Conservation (phyloP, 108 stramenopile species). For the Cyclotella sp. region DNA sequence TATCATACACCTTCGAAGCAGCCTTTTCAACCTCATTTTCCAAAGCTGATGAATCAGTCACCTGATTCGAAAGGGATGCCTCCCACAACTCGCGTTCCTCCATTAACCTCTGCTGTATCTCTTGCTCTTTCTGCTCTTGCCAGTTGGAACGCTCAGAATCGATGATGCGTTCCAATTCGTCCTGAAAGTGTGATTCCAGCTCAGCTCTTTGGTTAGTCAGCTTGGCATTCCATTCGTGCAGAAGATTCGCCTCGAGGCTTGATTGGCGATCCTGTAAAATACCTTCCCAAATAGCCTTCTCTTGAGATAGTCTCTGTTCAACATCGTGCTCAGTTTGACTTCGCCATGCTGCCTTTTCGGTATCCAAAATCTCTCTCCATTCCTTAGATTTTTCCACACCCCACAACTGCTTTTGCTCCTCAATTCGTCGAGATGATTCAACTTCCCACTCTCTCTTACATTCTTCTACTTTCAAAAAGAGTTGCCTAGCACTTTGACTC, state of each 20-base stretch:
- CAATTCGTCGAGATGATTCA: background rate
- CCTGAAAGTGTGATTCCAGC: conserved; percentile 15
- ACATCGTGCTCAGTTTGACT: conserved; percentile 19
- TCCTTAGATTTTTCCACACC: conserved; percentile 19
- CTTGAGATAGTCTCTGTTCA: conserved; percentile 4
- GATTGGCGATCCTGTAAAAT: conserved; percentile 5
- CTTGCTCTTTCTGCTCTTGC: conserved; percentile 43
- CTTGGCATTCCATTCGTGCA: conserved; percentile 36
- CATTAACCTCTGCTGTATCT: conserved; percentile 32
- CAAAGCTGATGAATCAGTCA: conserved; percentile 4
- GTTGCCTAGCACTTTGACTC: conserved; percentile 42
- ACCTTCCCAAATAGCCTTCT: conserved; percentile 19
- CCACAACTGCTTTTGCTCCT: conserved; percentile 38
- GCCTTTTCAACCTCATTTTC: conserved; percentile 44
- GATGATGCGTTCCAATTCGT: conserved; percentile 34
- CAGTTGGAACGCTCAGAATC: conserved; percentile 32
- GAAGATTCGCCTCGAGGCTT: conserved; percentile 13
- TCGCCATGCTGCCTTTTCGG: conserved; percentile 36
- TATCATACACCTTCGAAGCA: conserved; percentile 39
- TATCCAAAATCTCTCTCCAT: conserved; percentile 18
- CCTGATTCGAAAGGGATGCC: conserved; percentile 7
- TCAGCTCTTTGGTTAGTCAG: conserved; percentile 23
- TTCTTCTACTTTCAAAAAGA: conserved; percentile 46
- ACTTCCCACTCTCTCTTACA: conserved; percentile 33
- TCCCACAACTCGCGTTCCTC: conserved; percentile 39